Conservation (phyloP, 768 basidiomycete species). For the Gymnopilus junonius region DNA sequence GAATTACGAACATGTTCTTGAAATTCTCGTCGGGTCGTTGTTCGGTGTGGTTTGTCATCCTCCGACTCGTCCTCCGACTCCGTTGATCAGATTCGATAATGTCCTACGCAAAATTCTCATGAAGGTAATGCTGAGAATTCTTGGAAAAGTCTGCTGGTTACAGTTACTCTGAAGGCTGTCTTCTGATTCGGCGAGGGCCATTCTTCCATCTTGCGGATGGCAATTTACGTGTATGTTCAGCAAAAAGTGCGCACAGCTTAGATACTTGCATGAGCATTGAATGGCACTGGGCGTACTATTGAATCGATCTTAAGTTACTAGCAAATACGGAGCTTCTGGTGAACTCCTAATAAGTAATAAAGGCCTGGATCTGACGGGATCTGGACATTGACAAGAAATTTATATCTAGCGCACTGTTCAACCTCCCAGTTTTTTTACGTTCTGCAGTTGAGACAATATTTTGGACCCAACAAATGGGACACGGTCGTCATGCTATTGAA, state of each 20-base stretch:
- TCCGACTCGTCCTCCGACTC: conserved; percentile 2
- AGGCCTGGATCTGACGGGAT: neutral
- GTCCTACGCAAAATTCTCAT: neutral
- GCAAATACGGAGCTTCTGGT: neutral
- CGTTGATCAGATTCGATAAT: neutral
- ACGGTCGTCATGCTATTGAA: no score
- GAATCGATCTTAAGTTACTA: neutral
- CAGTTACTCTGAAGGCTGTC: neutral
- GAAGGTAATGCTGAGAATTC: neutral
- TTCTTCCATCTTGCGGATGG: neutral
- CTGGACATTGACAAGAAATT: neutral
- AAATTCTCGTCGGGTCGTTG: neutral
- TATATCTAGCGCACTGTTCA: neutral
- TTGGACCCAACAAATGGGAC: no score
- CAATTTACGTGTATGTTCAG: neutral
- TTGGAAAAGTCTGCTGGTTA: neutral
- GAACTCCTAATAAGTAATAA: neutral
- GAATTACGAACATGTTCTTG: neutral
- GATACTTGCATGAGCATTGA: neutral
- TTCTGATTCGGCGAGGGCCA: neutral
- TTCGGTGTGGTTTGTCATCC: conserved; percentile 15
- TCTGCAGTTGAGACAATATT: neutral
- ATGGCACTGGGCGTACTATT: neutral
- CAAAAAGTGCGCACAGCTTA: neutral
- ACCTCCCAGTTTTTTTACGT: neutral